Evolutionary conservation across 768 basidiomycete species (phyloP).

Genomic region (Agaricus subrufescens): DNA sequence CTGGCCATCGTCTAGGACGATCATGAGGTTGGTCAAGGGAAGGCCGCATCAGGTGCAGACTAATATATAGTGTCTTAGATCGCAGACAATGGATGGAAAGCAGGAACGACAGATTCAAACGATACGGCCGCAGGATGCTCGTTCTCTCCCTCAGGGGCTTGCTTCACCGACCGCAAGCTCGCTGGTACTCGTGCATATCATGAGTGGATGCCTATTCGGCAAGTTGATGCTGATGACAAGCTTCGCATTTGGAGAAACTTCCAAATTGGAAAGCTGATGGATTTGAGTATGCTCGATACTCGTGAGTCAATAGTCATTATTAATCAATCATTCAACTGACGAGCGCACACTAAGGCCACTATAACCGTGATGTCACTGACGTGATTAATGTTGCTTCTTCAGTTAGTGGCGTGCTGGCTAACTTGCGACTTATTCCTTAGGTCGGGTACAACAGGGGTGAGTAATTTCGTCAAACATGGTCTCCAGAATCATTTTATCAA

Average conservation of each 20-base stretch:
- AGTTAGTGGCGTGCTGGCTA: neutral
- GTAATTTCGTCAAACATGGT: neutral
- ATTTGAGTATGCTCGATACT: constrained; percentile 60
- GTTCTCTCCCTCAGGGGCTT: constrained; percentile 49
- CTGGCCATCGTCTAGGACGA: constrained; percentile 32
- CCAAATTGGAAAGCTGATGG: constrained; percentile 58
- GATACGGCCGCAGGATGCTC: constrained; percentile 45
- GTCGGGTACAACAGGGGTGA: constrained; percentile 48
- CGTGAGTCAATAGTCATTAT: constrained; percentile 25
- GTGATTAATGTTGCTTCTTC: constrained; percentile 21
- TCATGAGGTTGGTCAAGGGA: constrained; percentile 33
- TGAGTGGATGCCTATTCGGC: constrained; percentile 61
- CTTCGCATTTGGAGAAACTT: constrained; percentile 62
- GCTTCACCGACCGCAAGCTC: constrained; percentile 55
- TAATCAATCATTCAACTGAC: neutral
- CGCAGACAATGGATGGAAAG: constrained; percentile 54
- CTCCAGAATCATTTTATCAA: neutral
- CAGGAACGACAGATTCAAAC: constrained; percentile 52
- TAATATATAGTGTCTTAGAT: constrained; percentile 25
- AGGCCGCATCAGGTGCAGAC: neutral
- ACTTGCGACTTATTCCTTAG: constrained; percentile 17
- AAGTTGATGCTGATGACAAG: constrained; percentile 48
- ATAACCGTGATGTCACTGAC: constrained; percentile 58
- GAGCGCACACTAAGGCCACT: constrained; percentile 31
- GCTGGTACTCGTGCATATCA: constrained; percentile 57